phyloP scores from a whole-genome alignment of 2,329 filamentous ascomycete species.

The Aspergillus glaucus region DNA sequence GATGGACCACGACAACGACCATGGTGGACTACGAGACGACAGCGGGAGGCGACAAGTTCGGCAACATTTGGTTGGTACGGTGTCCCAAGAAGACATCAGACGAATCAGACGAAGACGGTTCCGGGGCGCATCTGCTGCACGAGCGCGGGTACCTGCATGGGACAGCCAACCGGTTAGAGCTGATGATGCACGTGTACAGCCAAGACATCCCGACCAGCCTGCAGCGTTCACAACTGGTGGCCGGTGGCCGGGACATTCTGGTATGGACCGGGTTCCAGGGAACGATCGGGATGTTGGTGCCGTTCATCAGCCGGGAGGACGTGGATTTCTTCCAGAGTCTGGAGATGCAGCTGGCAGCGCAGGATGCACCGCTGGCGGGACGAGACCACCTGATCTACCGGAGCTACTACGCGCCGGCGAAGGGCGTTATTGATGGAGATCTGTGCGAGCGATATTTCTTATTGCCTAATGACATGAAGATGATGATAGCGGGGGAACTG shows the following conservation, averaged over 20 bases:
- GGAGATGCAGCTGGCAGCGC: constrained; percentile 77
- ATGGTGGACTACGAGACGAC: constrained; percentile 98
- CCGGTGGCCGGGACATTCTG: constrained; percentile 83
- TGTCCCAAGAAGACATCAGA: constrained; percentile 80
- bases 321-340: constrained; percentile 96
- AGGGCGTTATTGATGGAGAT: constrained; percentile 95
- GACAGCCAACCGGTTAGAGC: constrained; percentile 71
- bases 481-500: constrained; percentile 87
- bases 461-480: constrained; percentile 80
- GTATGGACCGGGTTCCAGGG: constrained; percentile 94
- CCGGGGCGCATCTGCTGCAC: constrained; percentile 83
- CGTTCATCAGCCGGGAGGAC: constrained; percentile 85
- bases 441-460: constrained; percentile 86
- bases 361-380: constrained; percentile 82
- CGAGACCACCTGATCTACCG: constrained; percentile 94
- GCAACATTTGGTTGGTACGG: constrained; percentile 88
- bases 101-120: constrained; percentile 86
- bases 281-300: constrained; percentile 86
- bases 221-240: constrained; percentile 80
- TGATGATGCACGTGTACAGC: constrained; percentile 83
- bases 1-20: constrained; percentile 83
- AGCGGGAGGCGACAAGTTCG: constrained; percentile 94
- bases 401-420: constrained; percentile 92
- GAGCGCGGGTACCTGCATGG: constrained; percentile 87
- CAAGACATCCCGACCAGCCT: constrained; percentile 91